Base-by-base conservation (phyloP, 1,139 yeast genomes). In the Tardiomyces blankii region DNA sequence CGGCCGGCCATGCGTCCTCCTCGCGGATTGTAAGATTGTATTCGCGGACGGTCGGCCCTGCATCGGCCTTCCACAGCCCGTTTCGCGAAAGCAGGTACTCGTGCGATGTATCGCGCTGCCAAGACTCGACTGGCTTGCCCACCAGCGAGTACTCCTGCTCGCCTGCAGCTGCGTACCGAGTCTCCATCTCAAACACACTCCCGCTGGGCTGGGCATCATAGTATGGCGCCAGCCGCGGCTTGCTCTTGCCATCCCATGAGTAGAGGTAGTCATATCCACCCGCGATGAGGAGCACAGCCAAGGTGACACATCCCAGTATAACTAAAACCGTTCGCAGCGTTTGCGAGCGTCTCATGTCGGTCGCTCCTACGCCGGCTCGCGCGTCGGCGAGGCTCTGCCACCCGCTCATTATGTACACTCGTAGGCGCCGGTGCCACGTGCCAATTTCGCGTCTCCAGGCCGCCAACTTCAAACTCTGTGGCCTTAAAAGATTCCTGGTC, bases 11-110 rank as follows among this genome's bases (percentile, higher is more conserved):
- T 14, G 75, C 77, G 18, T 59, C 58, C 21, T 75, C 77, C 73
- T 81, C 80, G 8, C 78, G 74, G 18, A 86, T 74, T 45, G 80
- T 75, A 74, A 79, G 84, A 63, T 78, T 70, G 67, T 68, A 82
- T 4, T 70, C 69, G 25, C 60, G 42, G 0, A 51, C 48, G 8
- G 50, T 47, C 1, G 57, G 43, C n/a, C 45, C 42, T 18, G 42
- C 41, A 18, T 46, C 27, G 32, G 53, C 40, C 28, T 49, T 35
- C 50, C 49, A 33, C 59, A 59, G 42, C 41, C 62, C 51, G 48
- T 45, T 3, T 32, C 12, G 44, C 16, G 55, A 49, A 23, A 57
- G 40, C 25, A 51, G 52, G 48, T 62, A 62, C 27, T 60, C 61
- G 9, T 55, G 43, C 1, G 55, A 51, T 1, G 64, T 60, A 43